Percentiles rank a stretch among this genome's conserved stretches.
These are phyloP conservation scores for Stropharia rugosoannulata DNA, from an alignment of 768 basidiomycete genomes.

Conservation along the genomic window DNA sequence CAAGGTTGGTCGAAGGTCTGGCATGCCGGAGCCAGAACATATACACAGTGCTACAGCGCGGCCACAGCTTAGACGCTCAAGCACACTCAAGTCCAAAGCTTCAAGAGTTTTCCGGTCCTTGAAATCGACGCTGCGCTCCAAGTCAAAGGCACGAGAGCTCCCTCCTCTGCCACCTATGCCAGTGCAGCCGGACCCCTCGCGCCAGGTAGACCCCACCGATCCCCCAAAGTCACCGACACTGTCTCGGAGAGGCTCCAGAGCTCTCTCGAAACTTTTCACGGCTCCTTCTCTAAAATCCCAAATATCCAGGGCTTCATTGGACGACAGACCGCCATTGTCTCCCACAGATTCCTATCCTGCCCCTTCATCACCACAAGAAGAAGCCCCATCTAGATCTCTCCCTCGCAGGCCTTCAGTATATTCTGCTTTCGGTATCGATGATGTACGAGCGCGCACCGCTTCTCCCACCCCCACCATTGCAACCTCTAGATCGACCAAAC, in stretches of 20 bases:
- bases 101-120: constrained; percentile 30
- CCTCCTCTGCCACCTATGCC: constrained; percentile 1
- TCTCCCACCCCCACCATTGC: constrained; percentile 34
- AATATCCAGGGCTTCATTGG: constrained; percentile 25
- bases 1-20: constrained; percentile 44
- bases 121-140: constrained; percentile 16
- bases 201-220: constrained; percentile 14
- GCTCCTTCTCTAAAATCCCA: constrained; percentile 21
- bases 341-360: constrained; percentile 20
- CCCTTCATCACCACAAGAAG: constrained; percentile 10
- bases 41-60: constrained; percentile 11
- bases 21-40: constrained; percentile 1
- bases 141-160: constrained; percentile 33
- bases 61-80: constrained; percentile 31
- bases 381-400: not conserved
- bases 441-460: constrained; percentile 22
- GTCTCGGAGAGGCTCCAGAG: constrained; percentile 36
- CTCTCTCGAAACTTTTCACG: constrained; percentile 38
- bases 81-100: constrained; percentile 45
- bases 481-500: constrained; percentile 25
- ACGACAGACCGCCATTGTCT: constrained; percentile 24
- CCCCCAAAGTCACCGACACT: constrained; percentile 32
- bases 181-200: not conserved
- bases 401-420: constrained; percentile 17
- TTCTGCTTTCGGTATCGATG: constrained; percentile 10